Evolutionary conservation across 2,329 filamentous ascomycete genomes (phyloP), one percentile per base, ranked within the genome.

Genomic region (Ophiostoma sp.): DNA sequence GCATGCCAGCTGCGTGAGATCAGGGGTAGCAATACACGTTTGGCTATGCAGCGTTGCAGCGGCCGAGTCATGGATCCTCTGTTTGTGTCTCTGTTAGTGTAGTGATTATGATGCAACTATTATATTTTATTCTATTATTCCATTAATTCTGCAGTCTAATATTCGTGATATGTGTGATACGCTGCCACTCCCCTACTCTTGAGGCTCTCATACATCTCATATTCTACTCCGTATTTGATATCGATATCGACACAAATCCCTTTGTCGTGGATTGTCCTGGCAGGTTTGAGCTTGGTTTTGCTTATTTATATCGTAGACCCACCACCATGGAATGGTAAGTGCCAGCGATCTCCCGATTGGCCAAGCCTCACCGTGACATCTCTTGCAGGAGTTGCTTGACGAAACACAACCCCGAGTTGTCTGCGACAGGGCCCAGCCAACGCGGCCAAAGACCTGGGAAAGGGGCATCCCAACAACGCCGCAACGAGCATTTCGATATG

Each of bases 251-350:
- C 11, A 7, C 18, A 38, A 60, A 49, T 49, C 27, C 55, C 52
- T 41, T 63, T 11, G 16, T 8, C 27, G 18, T 62, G 9, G 16
- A 63, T 44, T 27, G 40, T 40, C 2, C n/a, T 62, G 36, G 58
- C 49, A 55, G 11, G 58, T 42, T 63, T 63, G 60, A 63, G 38
- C 40, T 63, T 42, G 60, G 60, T 63, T 44, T 63, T 42, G 60
- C 38, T 42, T 63, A 63, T 44, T 63, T 42, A 42, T 63, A 63
- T 42, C 40, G 11, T 38, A 5, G 60, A 6, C 42, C 60, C 60
- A 27, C 60, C 16, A 16, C 16, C 60, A 18, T 27, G 40, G 2
- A 18, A 38, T 60, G 27, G 55, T 18, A 38, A 58, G 55, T 36
- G 55, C 38, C 58, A 40, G 36, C 58, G 12, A 40, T 62, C 38